Evolutionary conservation across 2,329 filamentous ascomycete species (phyloP).

Genomic region (Trichoderma sp.): DNA sequence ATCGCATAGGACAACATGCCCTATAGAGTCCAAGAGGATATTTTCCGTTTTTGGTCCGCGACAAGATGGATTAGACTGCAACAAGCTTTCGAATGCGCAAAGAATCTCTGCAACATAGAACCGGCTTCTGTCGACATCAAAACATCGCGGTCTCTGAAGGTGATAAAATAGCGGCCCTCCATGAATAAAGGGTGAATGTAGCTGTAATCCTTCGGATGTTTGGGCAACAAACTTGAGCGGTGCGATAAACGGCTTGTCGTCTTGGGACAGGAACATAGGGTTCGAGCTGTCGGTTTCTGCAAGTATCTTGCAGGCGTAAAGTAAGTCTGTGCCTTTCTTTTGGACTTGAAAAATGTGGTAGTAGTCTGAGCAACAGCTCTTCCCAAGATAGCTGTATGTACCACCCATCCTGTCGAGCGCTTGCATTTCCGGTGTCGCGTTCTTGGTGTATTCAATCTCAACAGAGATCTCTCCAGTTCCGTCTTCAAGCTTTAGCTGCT

Average conservation of each 20-base stretch:
- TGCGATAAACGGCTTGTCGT: background rate
- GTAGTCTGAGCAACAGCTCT: background rate
- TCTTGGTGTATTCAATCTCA: background rate
- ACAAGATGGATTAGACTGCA: background rate
- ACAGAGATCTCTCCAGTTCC: background rate
- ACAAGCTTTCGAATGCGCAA: background rate
- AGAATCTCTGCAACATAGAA: background rate
- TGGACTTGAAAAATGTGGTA: background rate
- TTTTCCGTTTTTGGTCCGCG: background rate
- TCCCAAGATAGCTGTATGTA: background rate
- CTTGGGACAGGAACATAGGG: background rate
- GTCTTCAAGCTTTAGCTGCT: background rate
- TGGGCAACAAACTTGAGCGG: background rate
- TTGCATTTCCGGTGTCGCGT: background rate
- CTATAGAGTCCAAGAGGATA: background rate
- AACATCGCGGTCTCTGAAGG: background rate
- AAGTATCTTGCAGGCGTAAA: background rate
- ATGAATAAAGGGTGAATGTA: background rate
- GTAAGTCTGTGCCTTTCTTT: background rate
- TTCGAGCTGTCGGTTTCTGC: background rate
- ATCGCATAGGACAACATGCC: background rate
- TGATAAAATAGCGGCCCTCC: background rate
- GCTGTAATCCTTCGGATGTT: background rate
- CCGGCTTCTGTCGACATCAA: background rate
- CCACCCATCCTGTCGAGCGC: background rate